Evolutionary conservation across 768 basidiomycete species (phyloP).

Genomic region (Tulasnella sp.): DNA sequence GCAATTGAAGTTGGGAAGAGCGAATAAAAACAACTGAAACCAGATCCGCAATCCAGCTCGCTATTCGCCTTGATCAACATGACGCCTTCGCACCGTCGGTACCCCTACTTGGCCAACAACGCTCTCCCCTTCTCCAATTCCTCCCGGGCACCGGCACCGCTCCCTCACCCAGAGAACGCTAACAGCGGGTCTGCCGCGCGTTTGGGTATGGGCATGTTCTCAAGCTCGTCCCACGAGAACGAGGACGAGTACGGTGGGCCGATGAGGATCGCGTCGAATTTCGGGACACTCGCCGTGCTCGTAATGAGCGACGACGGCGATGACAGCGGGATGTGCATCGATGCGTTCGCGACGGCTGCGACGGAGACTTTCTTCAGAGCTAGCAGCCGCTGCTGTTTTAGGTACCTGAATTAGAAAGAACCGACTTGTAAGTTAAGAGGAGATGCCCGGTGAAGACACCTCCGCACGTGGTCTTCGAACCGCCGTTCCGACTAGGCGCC

Average conservation of each 20-base stretch:
- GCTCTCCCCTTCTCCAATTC: conserved; percentile 89
- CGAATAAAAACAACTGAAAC: conserved; percentile 34
- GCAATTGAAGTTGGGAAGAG: neutral
- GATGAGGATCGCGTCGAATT: conserved; percentile 86
- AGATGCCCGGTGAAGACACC: neutral
- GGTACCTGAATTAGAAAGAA: conserved; percentile 49
- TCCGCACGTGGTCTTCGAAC: conserved; percentile 81
- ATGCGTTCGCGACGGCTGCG: conserved; percentile 52
- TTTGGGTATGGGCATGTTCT: conserved; percentile 66
- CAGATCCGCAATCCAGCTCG: conserved; percentile 56
- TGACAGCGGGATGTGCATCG: conserved; percentile 57
- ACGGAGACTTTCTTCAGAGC: conserved; percentile 74
- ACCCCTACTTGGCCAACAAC: conserved; percentile 87
- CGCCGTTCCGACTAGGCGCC: conserved; percentile 80
- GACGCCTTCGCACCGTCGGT: conserved; percentile 92
- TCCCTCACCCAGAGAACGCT: conserved; percentile 92
- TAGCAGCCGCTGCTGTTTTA: conserved; percentile 80
- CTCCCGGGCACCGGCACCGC: conserved; percentile 74
- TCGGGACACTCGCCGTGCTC: conserved; percentile 21
- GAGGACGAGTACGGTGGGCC: conserved; percentile 83
- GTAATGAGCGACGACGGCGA: conserved; percentile 41
- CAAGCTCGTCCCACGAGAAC: conserved; percentile 76
- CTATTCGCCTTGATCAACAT: conserved; percentile 95
- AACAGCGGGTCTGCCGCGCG: conserved; percentile 89
- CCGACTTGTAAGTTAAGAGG: neutral